These are phyloP conservation scores for Penicillium aurantiogriseum DNA, from an alignment of 2,329 filamentous ascomycete genomes.

Conservation along the genomic window DNA sequence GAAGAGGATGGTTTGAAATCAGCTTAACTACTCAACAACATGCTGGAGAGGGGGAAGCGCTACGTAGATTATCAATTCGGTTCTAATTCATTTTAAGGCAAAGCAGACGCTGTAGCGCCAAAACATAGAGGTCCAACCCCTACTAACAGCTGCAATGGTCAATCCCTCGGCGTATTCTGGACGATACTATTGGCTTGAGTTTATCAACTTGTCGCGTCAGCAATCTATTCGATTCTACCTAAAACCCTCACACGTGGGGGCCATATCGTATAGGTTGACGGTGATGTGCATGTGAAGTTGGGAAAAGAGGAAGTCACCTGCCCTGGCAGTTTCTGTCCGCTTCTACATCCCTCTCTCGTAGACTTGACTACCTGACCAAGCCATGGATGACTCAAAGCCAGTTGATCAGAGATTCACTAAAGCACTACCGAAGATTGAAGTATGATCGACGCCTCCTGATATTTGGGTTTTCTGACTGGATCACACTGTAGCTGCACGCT, in stretches of 20 bases:
- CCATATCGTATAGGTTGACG: not conserved
- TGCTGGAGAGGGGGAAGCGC: too few species aligned
- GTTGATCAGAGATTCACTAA: slow-evolving; percentile 35
- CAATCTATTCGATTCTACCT: not conserved
- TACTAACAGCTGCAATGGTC: too few species aligned
- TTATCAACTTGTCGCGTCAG: not conserved
- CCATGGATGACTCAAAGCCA: slow-evolving; percentile 27
- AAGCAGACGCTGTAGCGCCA: not conserved
- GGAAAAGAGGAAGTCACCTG: not conserved
- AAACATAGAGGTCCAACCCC: not conserved
- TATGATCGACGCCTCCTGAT: slow-evolving; percentile 13
- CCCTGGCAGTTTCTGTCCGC: not conserved
- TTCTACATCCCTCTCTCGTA: not conserved
- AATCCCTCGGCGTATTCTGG: not conserved
- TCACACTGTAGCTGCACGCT: slow-evolving; percentile 65
- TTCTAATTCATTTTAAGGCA: not conserved
- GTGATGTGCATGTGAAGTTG: not conserved
- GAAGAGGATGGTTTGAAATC: too few species aligned
- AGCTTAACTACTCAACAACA: too few species aligned
- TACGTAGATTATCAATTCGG: not conserved
- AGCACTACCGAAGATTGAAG: slow-evolving; percentile 40
- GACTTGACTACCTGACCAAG: not conserved
- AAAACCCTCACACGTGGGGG: not conserved
- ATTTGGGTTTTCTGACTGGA: slow-evolving; percentile 1
- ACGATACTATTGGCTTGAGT: not conserved